Evolutionary conservation across 2,329 filamentous ascomycete species (phyloP).

Genomic region (Aureobasidium zeae): DNA sequence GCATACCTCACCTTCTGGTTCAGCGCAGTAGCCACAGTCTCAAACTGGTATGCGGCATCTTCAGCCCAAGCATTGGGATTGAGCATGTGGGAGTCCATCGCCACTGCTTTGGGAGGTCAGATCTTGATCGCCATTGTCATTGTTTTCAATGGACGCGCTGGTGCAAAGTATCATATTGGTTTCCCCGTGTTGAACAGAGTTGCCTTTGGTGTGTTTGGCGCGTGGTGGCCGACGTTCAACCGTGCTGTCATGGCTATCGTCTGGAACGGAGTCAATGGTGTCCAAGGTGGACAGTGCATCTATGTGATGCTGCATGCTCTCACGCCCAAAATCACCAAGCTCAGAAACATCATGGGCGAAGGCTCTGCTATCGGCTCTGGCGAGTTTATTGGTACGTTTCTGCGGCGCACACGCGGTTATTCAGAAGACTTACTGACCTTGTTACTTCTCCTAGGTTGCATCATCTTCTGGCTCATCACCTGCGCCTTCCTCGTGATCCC

Average conservation of each 20-base stretch:
- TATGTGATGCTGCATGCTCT: constrained; percentile 10
- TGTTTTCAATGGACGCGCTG: constrained; percentile 36
- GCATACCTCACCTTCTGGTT: constrained; percentile 8
- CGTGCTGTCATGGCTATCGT: constrained; percentile 39
- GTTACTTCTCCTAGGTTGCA: no score
- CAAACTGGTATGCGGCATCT: constrained; percentile 6
- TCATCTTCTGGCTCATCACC: constrained; percentile 9
- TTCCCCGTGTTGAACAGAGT: constrained; percentile 37
- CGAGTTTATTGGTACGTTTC: constrained; percentile 1
- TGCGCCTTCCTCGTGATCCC: constrained; percentile 5
- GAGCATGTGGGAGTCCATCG: constrained; percentile 39
- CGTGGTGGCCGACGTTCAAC: constrained; percentile 38
- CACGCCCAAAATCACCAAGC: neutral
- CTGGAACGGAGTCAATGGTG: constrained; percentile 30
- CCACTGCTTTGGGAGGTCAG: constrained; percentile 33
- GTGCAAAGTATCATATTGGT: constrained; percentile 37
- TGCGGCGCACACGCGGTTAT: no score
- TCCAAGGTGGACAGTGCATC: constrained; percentile 7
- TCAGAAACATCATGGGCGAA: constrained; percentile 9
- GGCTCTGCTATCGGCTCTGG: constrained; percentile 1
- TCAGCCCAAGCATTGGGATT: constrained; percentile 26
- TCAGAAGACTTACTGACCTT: no score
- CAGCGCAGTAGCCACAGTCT: constrained; percentile 2
- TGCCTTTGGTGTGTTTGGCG: constrained; percentile 38
- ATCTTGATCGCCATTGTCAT: constrained; percentile 35